Evolutionary conservation across 169 alveolate genomes (phyloP).

Genomic region (Plasmodium vinckei): DNA sequence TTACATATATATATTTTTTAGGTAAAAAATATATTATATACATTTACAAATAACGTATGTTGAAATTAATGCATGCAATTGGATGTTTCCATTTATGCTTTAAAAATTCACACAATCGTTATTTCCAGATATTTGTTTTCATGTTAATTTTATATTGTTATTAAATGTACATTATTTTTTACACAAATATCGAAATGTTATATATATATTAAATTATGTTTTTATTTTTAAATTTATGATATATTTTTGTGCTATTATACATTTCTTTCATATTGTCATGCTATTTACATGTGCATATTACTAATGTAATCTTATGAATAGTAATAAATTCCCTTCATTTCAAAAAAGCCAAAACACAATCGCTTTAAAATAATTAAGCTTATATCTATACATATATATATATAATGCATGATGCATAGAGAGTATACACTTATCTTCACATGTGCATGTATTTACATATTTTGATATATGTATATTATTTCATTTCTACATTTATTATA

Average conservation of each 20-base stretch:
- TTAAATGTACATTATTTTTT: no score
- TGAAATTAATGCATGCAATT: conserved; percentile 17
- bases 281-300: no score
- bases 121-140: conserved; percentile 10
- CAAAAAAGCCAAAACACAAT: no score
- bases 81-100: conserved; percentile 30
- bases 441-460: conserved; percentile 3
- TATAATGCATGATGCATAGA: background rate
- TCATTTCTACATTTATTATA: conserved; percentile 7
- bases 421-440: conserved; percentile 1
- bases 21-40: conserved; percentile 6
- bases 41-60: conserved; percentile 15
- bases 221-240: no score
- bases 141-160: background rate
- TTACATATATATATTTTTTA: background rate
- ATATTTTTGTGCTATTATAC: no score
- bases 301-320: no score
- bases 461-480: background rate
- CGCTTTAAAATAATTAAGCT: background rate
- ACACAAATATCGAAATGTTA: no score
- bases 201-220: no score
- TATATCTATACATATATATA: conserved; percentile 1
- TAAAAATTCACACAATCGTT: conserved; percentile 12
- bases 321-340: no score
- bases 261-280: no score